Base-by-base conservation (phyloP, 768 basidiomycete species). In the Amanita exitialis region DNA sequence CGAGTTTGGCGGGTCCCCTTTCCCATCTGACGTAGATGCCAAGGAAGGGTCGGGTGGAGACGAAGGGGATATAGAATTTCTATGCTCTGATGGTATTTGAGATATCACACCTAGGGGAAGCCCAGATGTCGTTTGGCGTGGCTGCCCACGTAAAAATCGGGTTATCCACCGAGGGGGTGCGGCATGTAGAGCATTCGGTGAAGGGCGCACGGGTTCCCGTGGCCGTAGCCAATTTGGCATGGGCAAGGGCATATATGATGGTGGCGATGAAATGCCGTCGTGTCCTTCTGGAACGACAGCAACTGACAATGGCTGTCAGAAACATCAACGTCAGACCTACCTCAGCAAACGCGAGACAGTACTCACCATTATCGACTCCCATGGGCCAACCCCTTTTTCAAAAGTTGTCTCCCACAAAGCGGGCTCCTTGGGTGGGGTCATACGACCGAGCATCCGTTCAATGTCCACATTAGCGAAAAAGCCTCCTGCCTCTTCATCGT, bases 401-500 rank as follows among this genome's bases (percentile, higher is more conserved):
- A 58, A 35, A 30, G 49, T 44, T 15, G 49, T 53, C 39, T 63
- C 62, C 37, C 53, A 53, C 48, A 54, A 56, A 13, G 50, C 35
- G 4, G 61, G 61, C 20, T 49, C 36, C 15, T 27, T 49, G 50
- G 15, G 32, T 27, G 18, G 52, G 35, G 20, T 38, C 3, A 27
- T 4, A 15, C 25, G 28, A 20, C 25, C n/a, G 16, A 25, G 15
- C 12, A 23, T 16, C 13, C 46, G 34, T 13, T 34, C 32, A 32
- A 47, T 12, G 18, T 13, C 21, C 18, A 15, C 10, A 36, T 13
- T 35, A 25, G 45, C 9, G 6, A 25, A 8, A 28, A 51, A 41
- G 12, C 28, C 39, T 15, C 53, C 51, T 16, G 49, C 39, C 58
- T 60, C 59, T 30, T 56, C 59, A 27, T 56, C 60, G 53, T 60